Base-by-base conservation (phyloP, 768 basidiomycete genomes). In the Leccinum incarnatum region DNA sequence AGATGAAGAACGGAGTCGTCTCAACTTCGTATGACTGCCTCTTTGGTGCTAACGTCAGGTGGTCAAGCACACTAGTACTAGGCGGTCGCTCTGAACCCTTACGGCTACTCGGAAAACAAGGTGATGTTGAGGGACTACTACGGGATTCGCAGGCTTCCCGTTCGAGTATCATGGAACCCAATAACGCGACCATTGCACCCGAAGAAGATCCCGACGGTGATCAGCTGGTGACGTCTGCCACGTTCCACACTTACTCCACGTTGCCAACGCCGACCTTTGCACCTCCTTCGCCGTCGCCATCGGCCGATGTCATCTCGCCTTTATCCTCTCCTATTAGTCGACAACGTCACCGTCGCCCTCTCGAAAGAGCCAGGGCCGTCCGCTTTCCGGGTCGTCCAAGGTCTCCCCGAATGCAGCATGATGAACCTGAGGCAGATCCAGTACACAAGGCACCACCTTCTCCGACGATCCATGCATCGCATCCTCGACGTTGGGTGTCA, bases 351-450 rank as follows among this genome's bases (percentile, higher is more conserved):
- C 72, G 71, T 27, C 71, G 69, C 23, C 71, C 69, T 15, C 69
- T 74, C 12, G 71, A 72, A 59, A 69, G 73, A 30, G 65, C 71
- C 0, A 61, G 71, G 58, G 71, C 71, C n/a, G 71, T 72, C 46
- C 71, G 73, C 42, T 62, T 72, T 11, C 63, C 62, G n/a, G 63
- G 65, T 1, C 70, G 70, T 29, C 62, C 63, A 46, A 58, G 54
- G 62, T 72, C 69, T 53, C 70, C 67, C 27, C 62, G 62, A 54
- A 50, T 57, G 40, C 72, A 68, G 47, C 29, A 29, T 34, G 54
- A 23, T 17, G 68, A 68, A 4, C 36, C 14, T 14, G 70, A 70
- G 32, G 14, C 52, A 23, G 45, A 42, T 47, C 12, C 51, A 17
- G 46, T 42, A 60, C 45, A 25, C 37, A 55, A 55, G 15, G 21